Conservation (phyloP, 208 protist genomes). For the Trypanosoma lewisi region DNA sequence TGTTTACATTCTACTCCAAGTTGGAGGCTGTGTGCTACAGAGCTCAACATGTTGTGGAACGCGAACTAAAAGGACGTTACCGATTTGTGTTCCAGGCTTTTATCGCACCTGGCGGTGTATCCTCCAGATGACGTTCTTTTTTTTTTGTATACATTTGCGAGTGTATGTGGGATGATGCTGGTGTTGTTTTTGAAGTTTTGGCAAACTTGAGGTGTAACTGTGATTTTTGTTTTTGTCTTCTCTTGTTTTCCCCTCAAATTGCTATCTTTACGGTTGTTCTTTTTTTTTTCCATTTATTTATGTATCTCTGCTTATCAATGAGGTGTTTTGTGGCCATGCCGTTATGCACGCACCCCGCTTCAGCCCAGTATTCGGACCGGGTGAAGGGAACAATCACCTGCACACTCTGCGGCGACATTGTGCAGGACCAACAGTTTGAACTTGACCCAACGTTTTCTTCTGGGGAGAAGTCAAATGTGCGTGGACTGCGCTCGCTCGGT, state of each 20-base stretch:
- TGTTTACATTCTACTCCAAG: conserved; percentile 90
- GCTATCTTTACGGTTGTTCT: neutral
- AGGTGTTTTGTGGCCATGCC: conserved; percentile 31
- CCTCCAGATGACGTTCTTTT: conserved; percentile 26
- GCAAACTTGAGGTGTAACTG: neutral
- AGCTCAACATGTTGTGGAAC: conserved; percentile 61
- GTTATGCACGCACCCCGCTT: conserved; percentile 66
- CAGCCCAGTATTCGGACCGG: conserved; percentile 64
- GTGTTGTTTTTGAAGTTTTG: neutral
- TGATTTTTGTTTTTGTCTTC: neutral
- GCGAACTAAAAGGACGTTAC: conserved; percentile 58
- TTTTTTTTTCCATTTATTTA: neutral
- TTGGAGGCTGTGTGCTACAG: conserved; percentile 80
- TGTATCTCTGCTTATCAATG: neutral
- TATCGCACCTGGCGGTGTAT: conserved; percentile 70
- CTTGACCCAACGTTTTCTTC: conserved; percentile 74
- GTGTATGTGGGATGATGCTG: neutral
- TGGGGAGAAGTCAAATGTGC: conserved; percentile 18
- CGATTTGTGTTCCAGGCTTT: conserved; percentile 90
- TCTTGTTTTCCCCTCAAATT: neutral
- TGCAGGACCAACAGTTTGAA: conserved; percentile 73
- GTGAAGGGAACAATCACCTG: conserved; percentile 60
- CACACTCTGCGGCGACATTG: conserved; percentile 79
- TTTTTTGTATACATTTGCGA: neutral
- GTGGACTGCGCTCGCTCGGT: conserved; percentile 24